Conservation (phyloP, 2,329 filamentous ascomycete genomes). For the Incumbomyces lentus region DNA sequence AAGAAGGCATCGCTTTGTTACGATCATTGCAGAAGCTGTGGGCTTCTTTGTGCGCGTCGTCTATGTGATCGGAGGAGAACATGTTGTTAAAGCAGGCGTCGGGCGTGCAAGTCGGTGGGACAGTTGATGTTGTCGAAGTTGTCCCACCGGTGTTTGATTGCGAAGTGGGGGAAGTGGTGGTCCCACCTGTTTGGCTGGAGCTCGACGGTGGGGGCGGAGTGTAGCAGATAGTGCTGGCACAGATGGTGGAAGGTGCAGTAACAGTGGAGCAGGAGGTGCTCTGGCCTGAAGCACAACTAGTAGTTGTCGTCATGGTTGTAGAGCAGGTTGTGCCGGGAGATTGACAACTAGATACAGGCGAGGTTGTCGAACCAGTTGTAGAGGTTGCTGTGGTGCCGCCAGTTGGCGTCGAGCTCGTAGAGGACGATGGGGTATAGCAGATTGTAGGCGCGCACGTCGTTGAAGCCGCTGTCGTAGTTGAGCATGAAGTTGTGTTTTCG, state of each 20-base stretch:
- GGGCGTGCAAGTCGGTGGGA: constrained; percentile 4
- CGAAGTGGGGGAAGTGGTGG: not conserved
- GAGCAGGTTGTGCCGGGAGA: not conserved
- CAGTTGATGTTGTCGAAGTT: not conserved
- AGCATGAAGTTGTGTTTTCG: not conserved
- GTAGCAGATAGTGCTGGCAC: not conserved
- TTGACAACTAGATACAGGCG: not conserved
- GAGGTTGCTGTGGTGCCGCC: not conserved
- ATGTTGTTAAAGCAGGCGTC: constrained; percentile 1
- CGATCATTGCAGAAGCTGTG: not conserved
- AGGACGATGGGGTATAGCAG: not conserved
- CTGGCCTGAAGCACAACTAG: not conserved
- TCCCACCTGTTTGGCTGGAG: not conserved
- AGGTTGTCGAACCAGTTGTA: not conserved
- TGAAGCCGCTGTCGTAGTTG: not conserved
- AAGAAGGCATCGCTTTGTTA: not conserved
- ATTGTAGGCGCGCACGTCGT: constrained; percentile 1
- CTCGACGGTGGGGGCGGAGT: not conserved
- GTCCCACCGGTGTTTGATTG: not conserved
- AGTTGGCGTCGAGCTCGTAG: not conserved
- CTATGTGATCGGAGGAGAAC: constrained; percentile 1
- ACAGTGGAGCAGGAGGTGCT: not conserved
- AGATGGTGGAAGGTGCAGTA: not conserved
- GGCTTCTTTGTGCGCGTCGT: not conserved
- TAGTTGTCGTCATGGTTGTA: not conserved